phyloP scores from a whole-genome alignment of 2,329 filamentous ascomycete genomes.

The Aspergillus candidus region DNA sequence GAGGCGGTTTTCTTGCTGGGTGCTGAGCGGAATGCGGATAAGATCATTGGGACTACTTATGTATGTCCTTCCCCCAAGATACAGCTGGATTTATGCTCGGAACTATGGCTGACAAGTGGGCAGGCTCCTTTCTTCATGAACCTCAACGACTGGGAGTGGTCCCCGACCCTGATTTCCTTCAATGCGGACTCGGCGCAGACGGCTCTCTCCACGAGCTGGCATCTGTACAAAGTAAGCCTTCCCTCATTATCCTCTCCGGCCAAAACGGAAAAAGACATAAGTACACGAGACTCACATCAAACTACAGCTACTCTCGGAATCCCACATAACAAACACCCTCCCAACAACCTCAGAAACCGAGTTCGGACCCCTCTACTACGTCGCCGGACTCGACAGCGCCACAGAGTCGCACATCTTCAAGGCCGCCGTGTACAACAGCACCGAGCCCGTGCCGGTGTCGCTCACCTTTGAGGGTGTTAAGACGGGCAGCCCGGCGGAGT shows the following conservation, averaged over 20 bases:
- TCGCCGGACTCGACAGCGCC: constrained; percentile 36
- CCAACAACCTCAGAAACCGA: constrained; percentile 34
- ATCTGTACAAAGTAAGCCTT: constrained; percentile 24
- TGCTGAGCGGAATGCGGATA: constrained; percentile 54
- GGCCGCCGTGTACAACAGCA: constrained; percentile 46
- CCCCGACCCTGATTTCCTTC: constrained; percentile 26
- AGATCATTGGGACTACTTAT: constrained; percentile 24
- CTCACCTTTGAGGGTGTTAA: constrained; percentile 33
- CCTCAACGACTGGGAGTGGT: constrained; percentile 23
- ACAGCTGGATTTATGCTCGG: too few species aligned
- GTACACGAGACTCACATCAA: neutral
- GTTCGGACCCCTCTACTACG: constrained; percentile 43
- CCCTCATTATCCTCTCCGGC: constrained; percentile 2
- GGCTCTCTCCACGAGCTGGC: constrained; percentile 25
- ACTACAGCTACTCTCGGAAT: constrained; percentile 35
- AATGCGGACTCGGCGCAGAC: constrained; percentile 25
- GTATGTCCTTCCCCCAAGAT: constrained; percentile 13
- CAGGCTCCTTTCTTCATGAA: constrained; percentile 27
- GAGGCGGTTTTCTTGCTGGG: constrained; percentile 62
- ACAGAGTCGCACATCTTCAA: constrained; percentile 40
- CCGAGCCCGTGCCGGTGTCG: constrained; percentile 30
- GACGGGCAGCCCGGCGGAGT: constrained; percentile 25
- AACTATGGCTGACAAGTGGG: neutral
- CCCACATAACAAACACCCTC: constrained; percentile 42
- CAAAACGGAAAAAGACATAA: constrained; percentile 22